Evolutionary conservation across 345 rosid genomes (phyloP).

Genomic region (Salix arbutifolia): DNA sequence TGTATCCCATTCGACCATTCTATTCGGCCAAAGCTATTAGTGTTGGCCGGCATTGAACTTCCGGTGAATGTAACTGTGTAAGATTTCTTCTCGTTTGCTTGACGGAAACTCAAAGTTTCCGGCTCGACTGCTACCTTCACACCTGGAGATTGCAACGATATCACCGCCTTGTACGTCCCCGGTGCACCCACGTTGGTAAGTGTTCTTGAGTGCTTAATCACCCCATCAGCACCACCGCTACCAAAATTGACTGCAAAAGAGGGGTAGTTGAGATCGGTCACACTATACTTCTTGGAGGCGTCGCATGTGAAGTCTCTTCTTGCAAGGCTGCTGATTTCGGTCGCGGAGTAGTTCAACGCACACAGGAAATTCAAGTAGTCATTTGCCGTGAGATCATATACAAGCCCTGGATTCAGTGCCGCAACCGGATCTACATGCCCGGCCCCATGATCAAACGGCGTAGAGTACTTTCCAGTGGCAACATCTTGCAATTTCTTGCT

Average conservation of each 20-base stretch:
- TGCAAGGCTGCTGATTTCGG: conserved; percentile 20
- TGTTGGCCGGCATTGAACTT: conserved; percentile 33
- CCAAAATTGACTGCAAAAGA: conserved; percentile 26
- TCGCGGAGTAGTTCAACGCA: conserved; percentile 22
- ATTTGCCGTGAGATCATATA: conserved; percentile 21
- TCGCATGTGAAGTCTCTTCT: conserved; percentile 18
- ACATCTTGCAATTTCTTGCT: conserved; percentile 13
- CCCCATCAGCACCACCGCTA: conserved; percentile 11
- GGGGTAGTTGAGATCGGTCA: conserved; percentile 25
- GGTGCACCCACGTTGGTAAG: conserved; percentile 24
- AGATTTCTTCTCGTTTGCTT: conserved; percentile 58
- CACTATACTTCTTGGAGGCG: conserved; percentile 12
- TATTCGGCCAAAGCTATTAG: conserved; percentile 25
- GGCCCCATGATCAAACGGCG: conserved; percentile 30
- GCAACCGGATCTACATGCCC: conserved; percentile 31
- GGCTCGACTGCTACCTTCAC: conserved; percentile 70
- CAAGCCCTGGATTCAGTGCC: conserved; percentile 27
- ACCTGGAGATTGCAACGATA: conserved; percentile 31
- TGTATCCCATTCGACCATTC: conserved; percentile 33
- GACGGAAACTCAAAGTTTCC: conserved; percentile 44
- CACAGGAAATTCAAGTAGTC: conserved; percentile 31
- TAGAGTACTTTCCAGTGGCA: conserved; percentile 23
- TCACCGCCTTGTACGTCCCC: conserved; percentile 42
- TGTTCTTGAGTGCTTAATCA: conserved; percentile 39
- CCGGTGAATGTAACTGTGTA: conserved; percentile 65